Evolutionary conservation across 2,329 filamentous ascomycete species (phyloP).

Genomic region (Colletotrichum falcatum): DNA sequence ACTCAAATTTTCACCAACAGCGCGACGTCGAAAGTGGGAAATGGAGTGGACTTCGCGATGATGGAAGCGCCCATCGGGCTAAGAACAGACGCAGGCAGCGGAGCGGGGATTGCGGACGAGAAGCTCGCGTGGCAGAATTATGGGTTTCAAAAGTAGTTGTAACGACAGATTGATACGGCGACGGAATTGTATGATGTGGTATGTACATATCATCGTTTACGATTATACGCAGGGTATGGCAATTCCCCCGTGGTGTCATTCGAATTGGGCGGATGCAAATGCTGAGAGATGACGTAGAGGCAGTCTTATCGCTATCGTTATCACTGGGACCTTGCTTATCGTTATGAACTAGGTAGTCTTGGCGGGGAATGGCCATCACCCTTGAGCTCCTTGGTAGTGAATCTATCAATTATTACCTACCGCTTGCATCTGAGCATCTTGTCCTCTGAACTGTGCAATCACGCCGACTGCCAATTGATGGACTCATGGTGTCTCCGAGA

Average conservation of each 20-base stretch:
- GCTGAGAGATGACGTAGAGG: conserved; percentile 28
- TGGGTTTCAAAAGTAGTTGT: conserved; percentile 10
- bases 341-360: conserved; percentile 14
- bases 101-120: background rate
- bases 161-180: conserved; percentile 18
- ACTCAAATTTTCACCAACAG: background rate
- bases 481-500: conserved; percentile 25
- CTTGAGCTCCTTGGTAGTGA: background rate
- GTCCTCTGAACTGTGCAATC: background rate
- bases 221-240: conserved; percentile 17
- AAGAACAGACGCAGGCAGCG: conserved; percentile 1
- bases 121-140: background rate
- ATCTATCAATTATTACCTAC: conserved; percentile 2
- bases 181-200: conserved; percentile 2
- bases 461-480: background rate
- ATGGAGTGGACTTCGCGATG: conserved; percentile 5
- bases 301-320: conserved; percentile 36
- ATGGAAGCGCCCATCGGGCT: conserved; percentile 6
- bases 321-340: conserved; percentile 18
- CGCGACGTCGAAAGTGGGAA: background rate
- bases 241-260: conserved; percentile 16
- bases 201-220: conserved; percentile 34
- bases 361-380: conserved; percentile 5
- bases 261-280: background rate
- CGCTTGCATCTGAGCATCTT: background rate